Base-by-base conservation (phyloP, 1,139 yeast species). In the Pichia sp. region DNA sequence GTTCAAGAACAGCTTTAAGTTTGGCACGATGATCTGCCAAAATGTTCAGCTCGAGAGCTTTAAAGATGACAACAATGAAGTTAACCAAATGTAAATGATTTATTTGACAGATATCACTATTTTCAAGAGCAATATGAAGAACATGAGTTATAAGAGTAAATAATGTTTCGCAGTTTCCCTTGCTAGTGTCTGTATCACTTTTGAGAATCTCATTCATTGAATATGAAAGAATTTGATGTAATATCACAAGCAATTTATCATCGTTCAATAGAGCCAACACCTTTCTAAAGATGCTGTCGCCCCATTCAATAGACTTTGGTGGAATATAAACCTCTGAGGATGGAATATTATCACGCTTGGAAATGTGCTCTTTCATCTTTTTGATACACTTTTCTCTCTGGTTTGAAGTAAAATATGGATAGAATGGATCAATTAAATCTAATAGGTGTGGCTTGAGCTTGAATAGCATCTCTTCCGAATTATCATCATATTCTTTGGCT, bases 381-480 rank as follows among this genome's bases (percentile, higher is more conserved):
- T 66, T 64, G 20, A 74, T 67, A 11, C 79, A 77, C 43, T 74
- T 96, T 44, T 88, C 96, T 45, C 89, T 74, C 41, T 78, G 79
- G 50, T 88, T 86, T 0, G 93, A 66, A 0, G 84, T 67, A 52
- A 83, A 83, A 53, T 86, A 88, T 48, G 84, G 71, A 58, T 82
- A 89, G 55, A 79, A 89, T 4, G 65, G 65, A 41, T 61, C 59
- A 18, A 60, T 56, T 21, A 51, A 49, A 1, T 48, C 49, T 36
- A 43, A 48, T 3, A 50, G 55, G 24, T 61, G 56, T 7, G 61
- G 62, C 41, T 66, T 67, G 36, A 68, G 52, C 23, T 52, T 52
- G 48, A 64, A 67, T 0, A 57, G 45, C 14, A 66, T 67, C 11
- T 56, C 52, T n/a, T 44, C 44, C 2, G 41, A 34, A 3, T 28